Evolutionary conservation across 2,329 filamentous ascomycete genomes (phyloP), one percentile per base, ranked within the genome.

Genomic region (Fusarium sp.): DNA sequence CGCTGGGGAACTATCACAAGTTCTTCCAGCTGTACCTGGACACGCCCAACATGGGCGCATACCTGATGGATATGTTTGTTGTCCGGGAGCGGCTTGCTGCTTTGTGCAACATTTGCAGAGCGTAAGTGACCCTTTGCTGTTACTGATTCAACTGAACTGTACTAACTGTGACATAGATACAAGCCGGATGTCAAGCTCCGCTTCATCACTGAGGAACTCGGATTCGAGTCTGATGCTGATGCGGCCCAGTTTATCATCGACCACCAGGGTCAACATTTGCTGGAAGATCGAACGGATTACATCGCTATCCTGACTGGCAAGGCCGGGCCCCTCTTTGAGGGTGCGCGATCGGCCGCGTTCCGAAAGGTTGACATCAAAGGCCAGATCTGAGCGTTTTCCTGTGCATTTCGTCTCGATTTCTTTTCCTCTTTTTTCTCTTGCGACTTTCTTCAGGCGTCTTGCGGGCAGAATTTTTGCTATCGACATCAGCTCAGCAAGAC

Each of bases 41-140:
- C 82, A 95, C 95, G 27, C 95, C 95, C 60, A 97, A 97, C 80
- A 98, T 99, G 95, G 96, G 97, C 71, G 95, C 94, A 78, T 98
- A 98, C 85, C 90, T 99, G 61, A 97, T 99, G 94, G 97, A 99
- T 86, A 98, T 98, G 94, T 98, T 99, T 87, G 93, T 98, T 82
- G 92, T 92, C 80, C 92, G 97, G 81, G 96, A 99, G 87, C 94
- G 97, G 79, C 90, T 99, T 76, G 92, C 93, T 81, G 97, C 97
- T 75, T 86, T 99, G 81, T 93, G 95, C 82, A 94, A 93, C 82
- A 97, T 99, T 78, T 98, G 95, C 90, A 97, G 90, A 94, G 92
- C 94, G 97, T 99, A 86, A 87, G 96, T 91, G 20, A 22, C 3
- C 25, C 18, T 4, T 13, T 22, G n/a, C 4, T n/a, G 22, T 11